A percentile compares a stretch with the other conserved stretches of the same genome.
Evolutionary conservation across 192 early-diverging fungal species (phyloP).

Genomic region (Dissophora globulifera): DNA sequence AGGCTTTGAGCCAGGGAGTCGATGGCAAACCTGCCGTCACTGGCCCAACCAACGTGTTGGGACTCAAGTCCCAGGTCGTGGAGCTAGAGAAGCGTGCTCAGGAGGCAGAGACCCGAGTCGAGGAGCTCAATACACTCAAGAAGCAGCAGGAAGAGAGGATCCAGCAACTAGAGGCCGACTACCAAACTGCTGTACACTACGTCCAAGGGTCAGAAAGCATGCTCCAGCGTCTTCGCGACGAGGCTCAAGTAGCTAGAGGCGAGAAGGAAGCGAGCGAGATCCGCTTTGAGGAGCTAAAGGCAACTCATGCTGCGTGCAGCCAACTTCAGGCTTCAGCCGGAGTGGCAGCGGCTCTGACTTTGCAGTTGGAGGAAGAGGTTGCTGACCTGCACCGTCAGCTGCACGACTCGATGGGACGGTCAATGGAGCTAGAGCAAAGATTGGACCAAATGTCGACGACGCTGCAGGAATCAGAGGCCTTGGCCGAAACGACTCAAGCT

Average conservation of each 20-base stretch:
- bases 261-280: conserved; percentile 10
- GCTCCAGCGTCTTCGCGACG: conserved; percentile 53
- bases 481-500: conserved; percentile 6
- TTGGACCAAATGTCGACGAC: conserved; percentile 17
- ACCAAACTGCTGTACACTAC: conserved; percentile 54
- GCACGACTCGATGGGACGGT: conserved; percentile 38
- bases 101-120: conserved; percentile 28
- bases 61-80: conserved; percentile 25
- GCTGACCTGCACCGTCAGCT: conserved; percentile 35
- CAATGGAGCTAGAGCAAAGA: conserved; percentile 48
- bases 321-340: background rate
- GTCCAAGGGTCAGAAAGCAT: conserved; percentile 53
- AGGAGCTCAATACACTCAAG: conserved; percentile 27
- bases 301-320: conserved; percentile 3
- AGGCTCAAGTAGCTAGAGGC: conserved; percentile 21
- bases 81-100: conserved; percentile 34
- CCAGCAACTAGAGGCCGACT: conserved; percentile 57
- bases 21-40: conserved; percentile 4
- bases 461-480: conserved; percentile 25
- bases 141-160: conserved; percentile 42
- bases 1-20: conserved; percentile 29
- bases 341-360: conserved; percentile 9
- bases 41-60: conserved; percentile 13
- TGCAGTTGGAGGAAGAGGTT: conserved; percentile 33
- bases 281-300: conserved; percentile 16